Percentiles rank a stretch among this genome's conserved stretches.
Conservation (phyloP, 768 basidiomycete genomes). For the Lentinula boryana region DNA sequence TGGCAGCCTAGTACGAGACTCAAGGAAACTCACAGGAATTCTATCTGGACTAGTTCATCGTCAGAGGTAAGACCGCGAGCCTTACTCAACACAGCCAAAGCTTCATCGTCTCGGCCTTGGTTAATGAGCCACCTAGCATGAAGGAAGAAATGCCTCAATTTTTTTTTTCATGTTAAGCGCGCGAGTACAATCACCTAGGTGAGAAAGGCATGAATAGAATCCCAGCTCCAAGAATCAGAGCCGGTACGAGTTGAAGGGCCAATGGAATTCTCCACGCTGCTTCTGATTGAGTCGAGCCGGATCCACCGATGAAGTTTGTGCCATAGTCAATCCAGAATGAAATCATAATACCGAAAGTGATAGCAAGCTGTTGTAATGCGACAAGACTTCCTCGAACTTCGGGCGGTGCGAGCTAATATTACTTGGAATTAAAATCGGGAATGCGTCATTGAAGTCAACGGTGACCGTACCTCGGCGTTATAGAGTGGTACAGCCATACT, state of each 20-base stretch:
- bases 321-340: slow-evolving; percentile 51
- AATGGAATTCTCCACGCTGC: slow-evolving; percentile 76
- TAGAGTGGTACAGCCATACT: slow-evolving; percentile 83
- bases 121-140: slow-evolving; percentile 64
- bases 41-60: slow-evolving; percentile 63
- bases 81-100: slow-evolving; percentile 53
- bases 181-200: slow-evolving; percentile 41
- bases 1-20: neutral
- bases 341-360: slow-evolving; percentile 75
- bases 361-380: slow-evolving; percentile 76
- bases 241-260: slow-evolving; percentile 69
- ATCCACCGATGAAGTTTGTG: slow-evolving; percentile 65
- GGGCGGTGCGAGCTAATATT: slow-evolving; percentile 64
- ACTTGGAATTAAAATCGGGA: neutral
- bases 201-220: slow-evolving; percentile 78
- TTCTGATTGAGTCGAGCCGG: slow-evolving; percentile 46
- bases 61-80: slow-evolving; percentile 53
- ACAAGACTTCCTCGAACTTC: slow-evolving; percentile 80
- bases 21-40: slow-evolving; percentile 51
- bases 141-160: neutral
- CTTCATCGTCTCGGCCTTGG: slow-evolving; percentile 71
- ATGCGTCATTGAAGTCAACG: slow-evolving; percentile 66
- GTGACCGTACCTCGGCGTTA: slow-evolving; percentile 38
- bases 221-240: slow-evolving; percentile 62
- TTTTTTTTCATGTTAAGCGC: neutral